phyloP scores from a whole-genome alignment of 2,329 filamentous ascomycete genomes.

The Cladorrhinum sp. region DNA sequence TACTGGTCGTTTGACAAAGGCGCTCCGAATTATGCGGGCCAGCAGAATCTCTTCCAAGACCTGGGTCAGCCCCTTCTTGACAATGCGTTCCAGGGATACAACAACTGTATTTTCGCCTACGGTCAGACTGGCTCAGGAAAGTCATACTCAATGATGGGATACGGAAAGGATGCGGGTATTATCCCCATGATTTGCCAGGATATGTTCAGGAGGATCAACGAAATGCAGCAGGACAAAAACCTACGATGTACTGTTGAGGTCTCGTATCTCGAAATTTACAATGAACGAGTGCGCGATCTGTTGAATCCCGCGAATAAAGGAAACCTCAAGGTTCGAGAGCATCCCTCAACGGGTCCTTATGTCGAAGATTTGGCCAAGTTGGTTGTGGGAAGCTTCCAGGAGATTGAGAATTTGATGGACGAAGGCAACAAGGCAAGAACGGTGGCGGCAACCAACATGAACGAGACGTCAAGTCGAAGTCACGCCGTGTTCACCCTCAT shows the following conservation, averaged over 20 bases:
- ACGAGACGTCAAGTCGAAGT: conserved; percentile 96
- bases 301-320: conserved; percentile 94
- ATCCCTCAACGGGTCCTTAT: conserved; percentile 95
- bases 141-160: conserved; percentile 99
- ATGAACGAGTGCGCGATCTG: conserved; percentile 92
- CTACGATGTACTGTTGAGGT: conserved; percentile 92
- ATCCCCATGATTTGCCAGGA: conserved; percentile 96
- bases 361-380: conserved; percentile 97
- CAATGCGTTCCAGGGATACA: conserved; percentile 97
- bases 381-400: conserved; percentile 85
- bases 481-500: conserved; percentile 98
- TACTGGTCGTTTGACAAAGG: conserved; percentile 96
- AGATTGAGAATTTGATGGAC: conserved; percentile 98
- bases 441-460: conserved; percentile 99
- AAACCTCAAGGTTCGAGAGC: conserved; percentile 94
- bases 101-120: conserved; percentile 99
- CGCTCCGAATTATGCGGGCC: conserved; percentile 80
- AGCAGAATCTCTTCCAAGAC: conserved; percentile 84
- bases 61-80: conserved; percentile 87
- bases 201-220: conserved; percentile 86
- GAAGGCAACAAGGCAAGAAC: conserved; percentile 98
- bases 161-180: conserved; percentile 91
- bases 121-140: conserved; percentile 98
- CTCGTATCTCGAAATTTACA: conserved; percentile 98
- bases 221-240: conserved; percentile 68